Evolutionary conservation across 2,329 filamentous ascomycete genomes (phyloP), one percentile per base, ranked within the genome.

Genomic region (Pseudocercospora eumusae): DNA sequence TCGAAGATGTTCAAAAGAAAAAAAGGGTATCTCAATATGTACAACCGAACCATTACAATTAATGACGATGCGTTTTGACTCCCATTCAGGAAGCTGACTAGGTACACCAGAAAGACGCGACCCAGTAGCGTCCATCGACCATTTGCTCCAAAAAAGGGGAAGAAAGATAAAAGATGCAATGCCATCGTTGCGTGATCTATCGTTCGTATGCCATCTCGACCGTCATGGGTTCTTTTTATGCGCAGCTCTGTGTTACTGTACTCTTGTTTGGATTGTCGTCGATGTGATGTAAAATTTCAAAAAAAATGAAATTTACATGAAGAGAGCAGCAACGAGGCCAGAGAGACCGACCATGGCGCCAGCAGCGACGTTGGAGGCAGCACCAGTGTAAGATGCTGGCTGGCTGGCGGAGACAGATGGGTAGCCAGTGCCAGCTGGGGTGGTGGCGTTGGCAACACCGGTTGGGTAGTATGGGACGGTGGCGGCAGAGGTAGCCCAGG

Each of bases 381-480:
- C 64, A 57, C 64, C 66, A 52, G 64, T 64, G 66, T 66, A 68
- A 53, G 56, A 49, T 33, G 64, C 62, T 60, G 66, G 66, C 50
- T 56, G 40, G 59, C 59, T 64, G 52, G 57, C 33, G 33, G 57
- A 56, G 18, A 58, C 31, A 21, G 56, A 31, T 49, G 52, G 42
- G 42, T 57, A 50, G 54, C 64, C 64, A 33, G 61, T 57, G 45
- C 49, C 56, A 25, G 44, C 61, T 62, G 65, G 65, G 28, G 25
- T 40, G 59, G 65, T 67, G 47, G 21, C 42, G 62, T 66, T 66
- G 25, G 27, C 2, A 28, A 50, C 56, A 59, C 61, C 61, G 21
- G 55, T 57, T 59, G 64, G 64, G 53, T 63, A 60, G 27, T 50
- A 59, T 54, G 57, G 61, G 21, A 44, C 36, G 49, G 44, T 28